These are phyloP conservation scores for Chlamydomonas applanata DNA, from an alignment of 139 green algal species.

Conservation along the genomic window DNA sequence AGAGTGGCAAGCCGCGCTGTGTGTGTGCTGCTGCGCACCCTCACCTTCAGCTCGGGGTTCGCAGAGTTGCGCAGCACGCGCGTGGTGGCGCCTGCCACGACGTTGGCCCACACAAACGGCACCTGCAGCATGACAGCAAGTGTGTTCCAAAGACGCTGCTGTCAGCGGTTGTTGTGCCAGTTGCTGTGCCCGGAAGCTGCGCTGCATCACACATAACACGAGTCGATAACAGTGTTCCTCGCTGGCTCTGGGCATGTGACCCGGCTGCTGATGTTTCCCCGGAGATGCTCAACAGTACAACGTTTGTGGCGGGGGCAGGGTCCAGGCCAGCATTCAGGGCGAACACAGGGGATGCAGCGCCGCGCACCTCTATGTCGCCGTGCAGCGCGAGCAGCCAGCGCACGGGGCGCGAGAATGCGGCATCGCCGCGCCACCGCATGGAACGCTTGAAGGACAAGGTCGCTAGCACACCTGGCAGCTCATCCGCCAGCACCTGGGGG, in stretches of 20 bases:
- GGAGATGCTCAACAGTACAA: no score
- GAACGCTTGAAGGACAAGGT: constrained; percentile 82
- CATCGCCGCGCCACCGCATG: constrained; percentile 86
- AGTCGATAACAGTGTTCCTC: no score
- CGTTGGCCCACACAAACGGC: constrained; percentile 61
- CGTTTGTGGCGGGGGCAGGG: no score
- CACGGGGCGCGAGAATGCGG: constrained; percentile 85
- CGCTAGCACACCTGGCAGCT: constrained; percentile 73
- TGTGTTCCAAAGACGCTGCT: no score
- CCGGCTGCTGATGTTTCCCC: no score
- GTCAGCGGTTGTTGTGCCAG: no score
- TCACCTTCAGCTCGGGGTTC: constrained; percentile 28
- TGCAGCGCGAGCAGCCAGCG: constrained; percentile 95
- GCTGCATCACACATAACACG: no score
- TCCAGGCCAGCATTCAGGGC: no score
- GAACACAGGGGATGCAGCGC: no score
- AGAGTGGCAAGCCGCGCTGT: no score
- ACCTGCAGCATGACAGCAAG: constrained; percentile 31
- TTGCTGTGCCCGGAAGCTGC: no score
- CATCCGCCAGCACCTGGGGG: constrained; percentile 65
- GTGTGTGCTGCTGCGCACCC: background rate
- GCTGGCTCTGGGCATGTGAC: no score
- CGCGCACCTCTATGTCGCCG: constrained; percentile 44
- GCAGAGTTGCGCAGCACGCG: constrained; percentile 67
- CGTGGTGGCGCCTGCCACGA: constrained; percentile 53